phyloP scores from a whole-genome alignment of 192 early-diverging fungal genomes.

The Coemansia sp. region DNA sequence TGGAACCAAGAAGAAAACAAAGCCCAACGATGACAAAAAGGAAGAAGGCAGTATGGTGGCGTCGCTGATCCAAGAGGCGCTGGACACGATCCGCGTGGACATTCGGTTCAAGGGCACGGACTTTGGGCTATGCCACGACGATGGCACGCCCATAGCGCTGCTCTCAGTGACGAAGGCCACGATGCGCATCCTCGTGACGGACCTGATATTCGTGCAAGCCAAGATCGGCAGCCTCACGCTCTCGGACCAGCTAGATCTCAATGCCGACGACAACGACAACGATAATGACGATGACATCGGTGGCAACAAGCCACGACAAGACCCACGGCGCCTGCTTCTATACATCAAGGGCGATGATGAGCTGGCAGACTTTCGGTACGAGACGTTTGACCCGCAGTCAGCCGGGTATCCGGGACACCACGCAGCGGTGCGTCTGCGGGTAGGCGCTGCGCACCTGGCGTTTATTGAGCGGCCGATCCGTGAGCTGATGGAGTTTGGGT shows the following conservation, averaged over 20 bases:
- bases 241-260: constrained; percentile 63
- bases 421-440: constrained; percentile 69
- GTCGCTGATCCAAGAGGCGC: constrained; percentile 46
- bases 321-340: constrained; percentile 61
- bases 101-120: constrained; percentile 78
- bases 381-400: constrained; percentile 70
- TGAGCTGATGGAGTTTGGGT: constrained; percentile 76
- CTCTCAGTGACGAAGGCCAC: constrained; percentile 72
- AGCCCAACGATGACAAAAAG: neutral
- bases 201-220: constrained; percentile 65
- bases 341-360: constrained; percentile 83
- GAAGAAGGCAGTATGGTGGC: constrained; percentile 8
- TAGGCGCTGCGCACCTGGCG: constrained; percentile 80
- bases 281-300: neutral
- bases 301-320: neutral
- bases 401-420: constrained; percentile 85
- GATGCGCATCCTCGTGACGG: constrained; percentile 62
- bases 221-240: constrained; percentile 74
- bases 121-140: constrained; percentile 84
- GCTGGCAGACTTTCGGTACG: constrained; percentile 85
- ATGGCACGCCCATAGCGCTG: constrained; percentile 68
- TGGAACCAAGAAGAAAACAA: too few relatives aligned
- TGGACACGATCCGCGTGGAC: constrained; percentile 75
- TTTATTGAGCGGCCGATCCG: constrained; percentile 78
- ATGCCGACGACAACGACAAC: too few relatives aligned